These are phyloP conservation scores for Barnettozyma californica DNA, from an alignment of 805 yeast species.

Conservation along the genomic window DNA sequence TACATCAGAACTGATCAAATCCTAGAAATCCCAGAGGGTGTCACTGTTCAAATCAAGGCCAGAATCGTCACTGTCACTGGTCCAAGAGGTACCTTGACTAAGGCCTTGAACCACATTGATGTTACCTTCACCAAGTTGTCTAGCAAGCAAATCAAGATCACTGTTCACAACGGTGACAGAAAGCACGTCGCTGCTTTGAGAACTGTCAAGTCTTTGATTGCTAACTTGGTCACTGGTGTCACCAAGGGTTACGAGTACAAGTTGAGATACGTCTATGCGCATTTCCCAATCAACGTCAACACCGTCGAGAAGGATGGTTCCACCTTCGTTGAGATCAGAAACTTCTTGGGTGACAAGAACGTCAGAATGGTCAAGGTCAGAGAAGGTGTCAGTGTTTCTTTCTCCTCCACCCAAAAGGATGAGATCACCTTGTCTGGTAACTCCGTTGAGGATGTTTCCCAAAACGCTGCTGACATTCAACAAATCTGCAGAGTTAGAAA, in stretches of 20 bases:
- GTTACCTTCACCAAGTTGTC: slow-evolving; percentile 82
- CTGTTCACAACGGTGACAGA: slow-evolving; percentile 98
- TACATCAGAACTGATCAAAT: slow-evolving; percentile 82
- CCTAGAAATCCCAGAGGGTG: slow-evolving; percentile 87
- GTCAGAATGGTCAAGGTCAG: slow-evolving; percentile 82
- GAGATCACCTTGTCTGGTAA: slow-evolving; percentile 90
- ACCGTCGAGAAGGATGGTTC: slow-evolving; percentile 71
- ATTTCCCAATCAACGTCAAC: slow-evolving; percentile 99
- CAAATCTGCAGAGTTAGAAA: slow-evolving; percentile 98
- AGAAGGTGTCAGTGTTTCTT: slow-evolving; percentile 84
- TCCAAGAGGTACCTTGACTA: slow-evolving; percentile 92
- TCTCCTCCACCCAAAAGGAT: slow-evolving; percentile 84
- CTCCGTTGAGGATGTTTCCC: slow-evolving; percentile 96
- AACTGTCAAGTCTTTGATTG: slow-evolving; percentile 92
- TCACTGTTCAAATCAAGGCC: slow-evolving; percentile 84
- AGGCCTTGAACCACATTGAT: slow-evolving; percentile 91
- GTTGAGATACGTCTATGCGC: slow-evolving; percentile 99
- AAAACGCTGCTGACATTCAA: slow-evolving; percentile 97
- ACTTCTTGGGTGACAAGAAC: slow-evolving; percentile 98
- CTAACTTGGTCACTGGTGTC: slow-evolving; percentile 97
- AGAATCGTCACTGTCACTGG: slow-evolving; percentile 88
- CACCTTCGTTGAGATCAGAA: slow-evolving; percentile 89
- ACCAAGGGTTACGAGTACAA: slow-evolving; percentile 99
- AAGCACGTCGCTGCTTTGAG: slow-evolving; percentile 99
- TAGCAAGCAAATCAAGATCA: slow-evolving; percentile 71